Base-by-base conservation (phyloP, 768 basidiomycete genomes). In the Trichaptum fuscoviolaceum region DNA sequence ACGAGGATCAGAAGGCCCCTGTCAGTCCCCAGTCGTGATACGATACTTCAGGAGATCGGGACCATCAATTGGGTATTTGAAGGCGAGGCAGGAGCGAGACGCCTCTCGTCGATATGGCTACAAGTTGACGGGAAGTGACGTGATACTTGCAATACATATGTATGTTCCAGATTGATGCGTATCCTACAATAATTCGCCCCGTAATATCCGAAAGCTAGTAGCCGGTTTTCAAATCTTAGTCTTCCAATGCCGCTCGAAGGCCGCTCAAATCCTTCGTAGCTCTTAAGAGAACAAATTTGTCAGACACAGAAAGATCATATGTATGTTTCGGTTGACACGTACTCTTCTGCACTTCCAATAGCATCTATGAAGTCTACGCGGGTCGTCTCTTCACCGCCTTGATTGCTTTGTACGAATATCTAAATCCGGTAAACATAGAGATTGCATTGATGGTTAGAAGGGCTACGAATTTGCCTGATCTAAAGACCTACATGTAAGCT, bases 101-200 rank as follows among this genome's bases (percentile, higher is more conserved):
- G 72, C 66, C 77, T 82, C 65, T 98, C 95, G 95, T 84, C 82
- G 63, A 91, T 90, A 87, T 95, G 93, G 92, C 80, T 93, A 71
- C 90, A 93, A 72, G 82, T 92, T 26, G 87, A 89, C 69, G 88
- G 89, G 35, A 88, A 88, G 75, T 90, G 69, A 79, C 15, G 2
- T 20, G 42, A 2, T 12, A 20, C 8, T 52, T 52, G 42, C 12
- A 52, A 52, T 52, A 52, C 42, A 52, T 30, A 30, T 8, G 8
- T 52, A 52, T 15, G 42, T 20, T 52, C 42, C 42, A 52, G 20
- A 2, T 4, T 12, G 3, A 52, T 20, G 17, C 30, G 4, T 30
- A 30, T 30, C 30, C 30, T 30, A 30, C 30, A 52, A 6, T 4
- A 2, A 4, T 52, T 52, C 42, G 15, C 42, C 15, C 3, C 15